These are phyloP conservation scores for Simplicillium sp. DNA, from an alignment of 2,329 filamentous ascomycete genomes.

Conservation along the genomic window DNA sequence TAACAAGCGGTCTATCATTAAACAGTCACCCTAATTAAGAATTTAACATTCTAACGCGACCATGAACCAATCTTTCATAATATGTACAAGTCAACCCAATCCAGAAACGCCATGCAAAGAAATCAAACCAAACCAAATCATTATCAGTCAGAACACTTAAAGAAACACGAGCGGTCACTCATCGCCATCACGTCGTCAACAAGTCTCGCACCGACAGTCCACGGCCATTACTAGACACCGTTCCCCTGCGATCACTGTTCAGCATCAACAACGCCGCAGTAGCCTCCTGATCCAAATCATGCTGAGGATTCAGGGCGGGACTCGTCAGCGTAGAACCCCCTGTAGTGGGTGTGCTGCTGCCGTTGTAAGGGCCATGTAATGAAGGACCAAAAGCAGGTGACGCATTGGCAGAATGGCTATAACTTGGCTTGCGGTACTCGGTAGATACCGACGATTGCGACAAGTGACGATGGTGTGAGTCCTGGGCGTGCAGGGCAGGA, in stretches of 20 bases:
- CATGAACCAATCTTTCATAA: constrained; percentile 3
- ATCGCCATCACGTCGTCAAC: constrained; percentile 33
- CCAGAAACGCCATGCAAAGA: neutral
- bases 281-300: constrained; percentile 63
- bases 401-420: constrained; percentile 36
- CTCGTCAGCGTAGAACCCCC: constrained; percentile 48
- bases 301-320: constrained; percentile 44
- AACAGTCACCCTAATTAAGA: neutral
- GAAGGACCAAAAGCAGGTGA: constrained; percentile 51
- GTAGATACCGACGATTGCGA: constrained; percentile 46
- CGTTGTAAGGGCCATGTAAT: constrained; percentile 25
- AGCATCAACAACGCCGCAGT: constrained; percentile 84
- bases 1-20: neutral
- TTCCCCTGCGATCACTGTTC: constrained; percentile 62
- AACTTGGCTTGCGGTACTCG: constrained; percentile 41
- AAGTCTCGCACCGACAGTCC: constrained; percentile 47
- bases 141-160: neutral
- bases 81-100: constrained; percentile 3
- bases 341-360: constrained; percentile 26
- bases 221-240: constrained; percentile 22
- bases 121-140: neutral
- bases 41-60: neutral
- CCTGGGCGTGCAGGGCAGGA: constrained; percentile 38
- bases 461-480: constrained; percentile 33
- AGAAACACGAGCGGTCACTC: neutral